Conservation (phyloP, 2,329 filamentous ascomycete species). For the Curvularia hawaiiensis region DNA sequence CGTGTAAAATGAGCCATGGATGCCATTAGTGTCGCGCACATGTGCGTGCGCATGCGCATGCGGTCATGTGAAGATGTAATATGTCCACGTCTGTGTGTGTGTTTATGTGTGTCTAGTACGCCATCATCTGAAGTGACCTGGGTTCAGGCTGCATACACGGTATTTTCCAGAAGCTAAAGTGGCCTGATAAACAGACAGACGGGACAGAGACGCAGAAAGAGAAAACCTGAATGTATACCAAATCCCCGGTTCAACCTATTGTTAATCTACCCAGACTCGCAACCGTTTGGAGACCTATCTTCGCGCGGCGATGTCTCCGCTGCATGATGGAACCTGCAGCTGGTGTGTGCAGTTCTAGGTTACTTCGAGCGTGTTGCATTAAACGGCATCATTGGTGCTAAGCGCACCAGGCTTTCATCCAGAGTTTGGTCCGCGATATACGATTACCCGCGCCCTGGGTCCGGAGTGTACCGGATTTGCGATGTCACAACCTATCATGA, state of each 20-base stretch:
- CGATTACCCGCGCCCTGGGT: slow-evolving; percentile 1
- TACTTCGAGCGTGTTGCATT: background rate
- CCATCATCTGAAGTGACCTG: too few species aligned
- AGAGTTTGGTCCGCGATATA: slow-evolving; percentile 2
- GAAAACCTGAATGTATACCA: background rate
- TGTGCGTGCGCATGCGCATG: too few species aligned
- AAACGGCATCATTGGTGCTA: background rate
- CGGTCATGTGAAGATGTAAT: too few species aligned
- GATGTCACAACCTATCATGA: background rate
- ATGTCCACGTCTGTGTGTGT: too few species aligned
- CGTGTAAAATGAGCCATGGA: too few species aligned
- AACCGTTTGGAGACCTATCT: background rate
- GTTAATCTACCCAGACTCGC: too few species aligned
- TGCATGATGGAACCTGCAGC: background rate
- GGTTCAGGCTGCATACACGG: too few species aligned
- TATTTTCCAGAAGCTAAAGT: too few species aligned
- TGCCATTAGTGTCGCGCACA: too few species aligned
- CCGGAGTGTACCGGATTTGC: background rate
- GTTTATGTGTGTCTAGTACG: too few species aligned
- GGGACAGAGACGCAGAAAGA: too few species aligned
- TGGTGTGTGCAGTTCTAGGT: background rate
- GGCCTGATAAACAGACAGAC: too few species aligned
- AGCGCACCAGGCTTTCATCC: background rate
- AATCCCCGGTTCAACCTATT: background rate
- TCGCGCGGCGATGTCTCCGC: background rate